Conservation (phyloP, 2,329 filamentous ascomycete genomes). For the Aspergillus novofumigatus region DNA sequence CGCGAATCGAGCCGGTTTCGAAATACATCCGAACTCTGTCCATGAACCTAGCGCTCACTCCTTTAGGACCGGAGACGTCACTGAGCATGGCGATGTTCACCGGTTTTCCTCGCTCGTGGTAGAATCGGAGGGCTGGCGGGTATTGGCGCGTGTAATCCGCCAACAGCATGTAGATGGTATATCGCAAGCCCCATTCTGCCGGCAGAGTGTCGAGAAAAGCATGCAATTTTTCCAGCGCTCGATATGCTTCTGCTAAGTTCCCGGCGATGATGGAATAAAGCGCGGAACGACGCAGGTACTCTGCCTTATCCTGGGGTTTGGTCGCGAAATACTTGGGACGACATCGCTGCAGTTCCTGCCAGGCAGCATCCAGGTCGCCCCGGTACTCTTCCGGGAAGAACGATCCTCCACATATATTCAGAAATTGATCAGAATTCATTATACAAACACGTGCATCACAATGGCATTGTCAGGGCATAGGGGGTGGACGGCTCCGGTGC, state of each 20-base stretch:
- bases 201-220: slow-evolving; percentile 10
- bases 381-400: slow-evolving; percentile 19
- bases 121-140: slow-evolving; percentile 18
- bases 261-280: slow-evolving; percentile 15
- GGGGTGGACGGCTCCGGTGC: not conserved
- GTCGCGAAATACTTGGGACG: not conserved
- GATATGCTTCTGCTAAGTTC: slow-evolving; percentile 14
- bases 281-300: slow-evolving; percentile 15
- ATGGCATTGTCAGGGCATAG: too few relatives aligned
- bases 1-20: slow-evolving; percentile 1
- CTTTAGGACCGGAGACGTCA: slow-evolving; percentile 9
- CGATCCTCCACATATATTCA: slow-evolving; percentile 14
- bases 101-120: slow-evolving; percentile 18
- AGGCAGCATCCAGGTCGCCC: slow-evolving; percentile 17
- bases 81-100: slow-evolving; percentile 10
- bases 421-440: slow-evolving; percentile 14
- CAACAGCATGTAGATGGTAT: slow-evolving; percentile 15
- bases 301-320: slow-evolving; percentile 9
- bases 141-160: slow-evolving; percentile 18
- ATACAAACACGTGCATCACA: not conserved
- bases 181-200: slow-evolving; percentile 21
- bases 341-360: slow-evolving; percentile 10
- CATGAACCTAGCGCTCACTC: slow-evolving; percentile 11
- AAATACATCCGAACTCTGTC: slow-evolving; percentile 10
- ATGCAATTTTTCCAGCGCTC: slow-evolving; percentile 7